Base-by-base conservation (phyloP, 116 monocot species). In the Phalaenopsis hybrid region DNA sequence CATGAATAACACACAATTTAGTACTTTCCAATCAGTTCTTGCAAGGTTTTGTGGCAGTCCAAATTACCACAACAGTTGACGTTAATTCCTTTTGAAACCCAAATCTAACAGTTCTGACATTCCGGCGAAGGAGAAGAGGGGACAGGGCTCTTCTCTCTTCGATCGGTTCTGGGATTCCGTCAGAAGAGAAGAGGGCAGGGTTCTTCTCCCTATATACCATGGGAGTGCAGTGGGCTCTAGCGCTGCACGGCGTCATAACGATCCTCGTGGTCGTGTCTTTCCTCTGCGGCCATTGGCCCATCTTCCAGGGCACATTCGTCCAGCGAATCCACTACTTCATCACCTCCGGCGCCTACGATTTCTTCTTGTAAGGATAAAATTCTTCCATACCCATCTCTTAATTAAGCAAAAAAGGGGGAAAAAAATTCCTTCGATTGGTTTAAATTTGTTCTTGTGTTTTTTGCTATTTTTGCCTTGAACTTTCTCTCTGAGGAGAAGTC, bases 241-340 rank as follows among this genome's bases (percentile, higher is more conserved):
- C 91, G 75, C 70, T 77, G 67, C 92, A 96, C 86, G 90, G 85
- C 16, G 20, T 85, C 68, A 81, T 86, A 75, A 96, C 96, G 25
- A 63, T 81, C 21, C 81, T 94, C 65, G 93, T 89, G 50, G 88
- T 92, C 45, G 89, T 93, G 16, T 89, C 94, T 44, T 84, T 96
- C 72, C 87, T 96, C 49, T 96, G 92, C 85, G 96, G 96, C n/a
- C 89, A 93, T 58, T 96, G 96, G 96, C 94, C 96, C 28, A 94
- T 96, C 81, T 96, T 96, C 86, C 80, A 89, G 28, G 89, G 89
- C 65, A 94, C 96, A 81, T 87, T 91, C 76, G 78, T 94, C 81
- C 84, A 92, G 84, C 87, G 90, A 11, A 87, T 94, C 83, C 89
- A 96, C 80, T 52, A 74, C 83, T 96, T 96, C 86, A 88, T 96